Conservation (phyloP, 768 basidiomycete genomes). For the Termitomyces sp. region DNA sequence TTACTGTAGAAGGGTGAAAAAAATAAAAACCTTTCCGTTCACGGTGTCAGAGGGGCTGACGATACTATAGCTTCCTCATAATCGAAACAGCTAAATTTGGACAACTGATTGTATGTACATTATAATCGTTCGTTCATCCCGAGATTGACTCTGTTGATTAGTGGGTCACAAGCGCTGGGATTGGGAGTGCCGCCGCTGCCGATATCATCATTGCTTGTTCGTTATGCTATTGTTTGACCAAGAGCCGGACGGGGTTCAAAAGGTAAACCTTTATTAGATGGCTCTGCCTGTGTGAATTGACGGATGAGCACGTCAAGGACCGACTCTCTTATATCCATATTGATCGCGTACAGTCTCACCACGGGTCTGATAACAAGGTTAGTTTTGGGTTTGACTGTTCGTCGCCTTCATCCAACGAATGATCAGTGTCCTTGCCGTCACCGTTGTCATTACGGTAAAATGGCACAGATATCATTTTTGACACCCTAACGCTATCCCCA, state of each 20-base stretch:
- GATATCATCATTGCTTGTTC: constrained; percentile 46
- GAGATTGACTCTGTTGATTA: no score
- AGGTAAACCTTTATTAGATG: no score
- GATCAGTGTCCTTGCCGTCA: constrained; percentile 34
- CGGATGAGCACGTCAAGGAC: constrained; percentile 25
- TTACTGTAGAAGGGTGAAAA: constrained; percentile 40
- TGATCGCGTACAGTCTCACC: constrained; percentile 41
- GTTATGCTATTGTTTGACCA: constrained; percentile 45
- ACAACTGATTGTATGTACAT: constrained; percentile 32
- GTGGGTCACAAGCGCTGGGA: constrained; percentile 49
- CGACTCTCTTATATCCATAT: constrained; percentile 39
- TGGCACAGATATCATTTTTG: not conserved
- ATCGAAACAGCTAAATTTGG: constrained; percentile 29
- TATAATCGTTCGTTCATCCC: no score
- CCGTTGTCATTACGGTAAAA: constrained; percentile 38
- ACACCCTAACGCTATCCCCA: no score
- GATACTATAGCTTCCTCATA: constrained; percentile 27
- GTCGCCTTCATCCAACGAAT: not conserved
- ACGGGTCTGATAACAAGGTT: constrained; percentile 43
- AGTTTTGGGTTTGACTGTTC: not conserved
- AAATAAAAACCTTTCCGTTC: constrained; percentile 2
- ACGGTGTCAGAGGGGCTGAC: constrained; percentile 4
- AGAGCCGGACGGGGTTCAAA: constrained; percentile 42
- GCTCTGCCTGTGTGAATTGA: not conserved
- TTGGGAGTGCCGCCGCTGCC: constrained; percentile 44